Conservation (phyloP, 805 yeast species). For the Nakazawaea sp. region DNA sequence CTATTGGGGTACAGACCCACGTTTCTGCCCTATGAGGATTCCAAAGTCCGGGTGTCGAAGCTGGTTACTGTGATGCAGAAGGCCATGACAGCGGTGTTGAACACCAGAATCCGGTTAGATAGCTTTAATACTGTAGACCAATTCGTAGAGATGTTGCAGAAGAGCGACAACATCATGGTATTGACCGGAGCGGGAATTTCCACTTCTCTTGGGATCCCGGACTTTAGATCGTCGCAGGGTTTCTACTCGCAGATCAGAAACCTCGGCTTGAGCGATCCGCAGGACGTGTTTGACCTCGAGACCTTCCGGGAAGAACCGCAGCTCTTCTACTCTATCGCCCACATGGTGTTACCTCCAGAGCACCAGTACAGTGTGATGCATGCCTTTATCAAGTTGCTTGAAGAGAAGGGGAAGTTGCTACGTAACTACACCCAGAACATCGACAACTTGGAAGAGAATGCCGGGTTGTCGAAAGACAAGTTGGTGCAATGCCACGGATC, state of each 20-base stretch:
- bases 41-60: constrained; percentile 37
- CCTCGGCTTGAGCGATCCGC: constrained; percentile 78
- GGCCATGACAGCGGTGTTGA: constrained; percentile 58
- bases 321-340: constrained; percentile 82
- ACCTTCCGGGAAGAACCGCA: constrained; percentile 72
- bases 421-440: constrained; percentile 90
- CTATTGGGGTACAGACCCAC: constrained; percentile 50
- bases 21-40: constrained; percentile 20
- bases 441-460: constrained; percentile 79
- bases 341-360: constrained; percentile 74
- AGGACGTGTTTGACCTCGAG: constrained; percentile 74
- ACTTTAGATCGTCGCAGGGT: constrained; percentile 78
- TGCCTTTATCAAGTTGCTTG: constrained; percentile 65
- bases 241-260: constrained; percentile 63
- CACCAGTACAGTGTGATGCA: constrained; percentile 68
- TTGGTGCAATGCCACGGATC: constrained; percentile 91
- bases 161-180: constrained; percentile 58
- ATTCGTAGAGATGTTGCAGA: constrained; percentile 44
- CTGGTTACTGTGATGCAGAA: constrained; percentile 47
- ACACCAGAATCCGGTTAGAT: constrained; percentile 48
- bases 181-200: constrained; percentile 93
- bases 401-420: constrained; percentile 69
- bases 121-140: constrained; percentile 53
- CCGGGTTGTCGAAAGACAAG: constrained; percentile 61
- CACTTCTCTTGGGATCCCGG: constrained; percentile 85